Evolutionary conservation across 2,329 filamentous ascomycete genomes (phyloP), one percentile per base, ranked within the genome.

Genomic region (Trichoderma oligosporum): DNA sequence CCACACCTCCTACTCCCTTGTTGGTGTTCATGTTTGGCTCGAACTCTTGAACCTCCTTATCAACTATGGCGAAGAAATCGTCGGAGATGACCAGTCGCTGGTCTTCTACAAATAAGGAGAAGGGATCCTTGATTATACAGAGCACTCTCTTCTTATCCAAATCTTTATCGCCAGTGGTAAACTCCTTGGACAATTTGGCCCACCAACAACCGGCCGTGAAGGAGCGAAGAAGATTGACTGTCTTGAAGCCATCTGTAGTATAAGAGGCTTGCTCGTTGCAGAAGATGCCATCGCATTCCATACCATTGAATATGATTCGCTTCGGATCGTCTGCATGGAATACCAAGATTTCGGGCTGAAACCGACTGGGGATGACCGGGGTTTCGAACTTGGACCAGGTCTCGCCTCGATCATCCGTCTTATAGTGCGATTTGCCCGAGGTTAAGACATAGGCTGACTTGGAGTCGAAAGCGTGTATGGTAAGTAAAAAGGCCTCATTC

Each of bases 241-340:
- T 82, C 62, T 87, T 79, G 76, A 99, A 99, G 62, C 90, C 90
- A 71, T 97, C 87, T 12, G 81, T 85, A 2, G 94, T 97, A 70
- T 96, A 97, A 68, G 79, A 77, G 54, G 82, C 76, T 58, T 81
- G 73, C 67, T 87, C 83, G 60, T 81, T 76, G 70, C 87, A 91
- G 65, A 82, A 81, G 24, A 83, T 77, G 42, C 82, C 78, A 16
- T 80, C 73, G 69, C 88, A 92, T 61, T 85, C 78, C 77, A 87
- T 83, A 68, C 85, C 84, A 69, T 92, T 87, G 75, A 94, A 91
- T 61, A 99, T 82, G 61, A 97, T 88, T 74, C 89, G 90, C 67
- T 93, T 83, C 20, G 87, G 84, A 70, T 99, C 90, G 62, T 75
- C 78, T 55, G 90, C 91, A 72, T 97, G 91, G 74, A 96, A 99